Evolutionary conservation across 2,329 filamentous ascomycete species (phyloP), one percentile per base, ranked within the genome.

Genomic region (Clathrospora elynae): DNA sequence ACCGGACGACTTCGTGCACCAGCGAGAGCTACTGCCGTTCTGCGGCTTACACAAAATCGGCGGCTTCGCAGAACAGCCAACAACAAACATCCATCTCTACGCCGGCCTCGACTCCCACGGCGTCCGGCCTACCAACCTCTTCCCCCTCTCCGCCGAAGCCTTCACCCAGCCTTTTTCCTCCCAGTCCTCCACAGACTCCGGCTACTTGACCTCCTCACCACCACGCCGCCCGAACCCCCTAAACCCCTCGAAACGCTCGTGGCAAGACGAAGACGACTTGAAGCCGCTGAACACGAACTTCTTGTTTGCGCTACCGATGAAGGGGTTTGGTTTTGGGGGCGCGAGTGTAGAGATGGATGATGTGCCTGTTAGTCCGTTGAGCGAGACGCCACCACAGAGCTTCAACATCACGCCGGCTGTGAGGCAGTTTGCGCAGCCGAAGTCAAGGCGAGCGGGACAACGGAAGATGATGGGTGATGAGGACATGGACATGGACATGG

Each of bases 1-100:
- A 0, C 56, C 61, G 11, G 50, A 58, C 14, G 49, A 51, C 4
- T 46, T 51, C 9, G 53, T 64, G 29, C 67, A 68, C 37, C 62
- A 68, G 42, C 75, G 79, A 20, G 90, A 93, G 64, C 76, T 95
- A 4, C 74, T 85, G 6, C 89, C 90, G 0, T 95, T 90, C 65
- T 92, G 88, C 65, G 90, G 88, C 17, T 78, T 93, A 54, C 79
- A 89, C 72, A 90, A 85, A 61, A 77, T 88, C 42, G 88, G 87
- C 25, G 87, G 87, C 0, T 72, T 85, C 28, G 79, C 79, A 19
- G 74, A 78, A 18, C 86, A 90, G 64, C 75, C 81, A 10, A 67
- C 73, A 14, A 63, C 59, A 2, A 62, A 64, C 28, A 49, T 57
- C 25, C 60, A 56, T 36, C 64, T 65, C 48, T 71, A 60, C 58